Base-by-base conservation (phyloP, 225 moss, liverwort and hornwort species). In the Polytrichum commune region DNA sequence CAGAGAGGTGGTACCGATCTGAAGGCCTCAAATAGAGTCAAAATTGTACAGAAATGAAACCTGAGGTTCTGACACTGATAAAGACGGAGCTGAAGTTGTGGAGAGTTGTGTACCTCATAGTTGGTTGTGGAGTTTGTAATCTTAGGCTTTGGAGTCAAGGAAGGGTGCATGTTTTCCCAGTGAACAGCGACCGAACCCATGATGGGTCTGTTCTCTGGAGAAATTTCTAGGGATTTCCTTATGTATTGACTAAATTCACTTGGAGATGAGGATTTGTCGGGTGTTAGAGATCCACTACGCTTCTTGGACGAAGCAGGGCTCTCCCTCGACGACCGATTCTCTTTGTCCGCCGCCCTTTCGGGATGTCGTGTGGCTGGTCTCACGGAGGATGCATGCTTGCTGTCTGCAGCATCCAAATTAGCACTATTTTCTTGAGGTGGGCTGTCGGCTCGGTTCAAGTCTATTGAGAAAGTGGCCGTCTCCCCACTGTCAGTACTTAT, bases 141-240 rank as follows among this genome's bases (percentile, higher is more conserved):
- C 13, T 81, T 79, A 53, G 72, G 70, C 29, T 69, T 78, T 57
- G 63, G 81, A 68, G 65, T 68, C 71, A 8, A 79, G 66, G 79
- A 74, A 7, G 54, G 69, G 46, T 56, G 66, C 54, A 55, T 73
- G 26, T 80, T 78, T 18, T 75, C 83, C 84, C 80, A 91, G 65
- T 87, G 78, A 74, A 89, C 83, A 19, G 92, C 90, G 57, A 91
- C 77, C 20, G 91, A 86, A 23, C 91, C 89, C 60, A 95, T 53
- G 30, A 91, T 83, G 26, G 88, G 83, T 76, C 89, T 80, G 66
- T 83, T 84, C 72, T 93, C 88, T 27, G 84, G 85, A 70, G 80
- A 81, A 62, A 65, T 74, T 29, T 84, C 81, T 38, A 66, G 68
- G 18, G 71, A 79, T 67, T 63, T 66, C 72, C 70, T 56, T 27